Conservation (phyloP, 164 flowering plant species). For the Vitis labrusca region DNA sequence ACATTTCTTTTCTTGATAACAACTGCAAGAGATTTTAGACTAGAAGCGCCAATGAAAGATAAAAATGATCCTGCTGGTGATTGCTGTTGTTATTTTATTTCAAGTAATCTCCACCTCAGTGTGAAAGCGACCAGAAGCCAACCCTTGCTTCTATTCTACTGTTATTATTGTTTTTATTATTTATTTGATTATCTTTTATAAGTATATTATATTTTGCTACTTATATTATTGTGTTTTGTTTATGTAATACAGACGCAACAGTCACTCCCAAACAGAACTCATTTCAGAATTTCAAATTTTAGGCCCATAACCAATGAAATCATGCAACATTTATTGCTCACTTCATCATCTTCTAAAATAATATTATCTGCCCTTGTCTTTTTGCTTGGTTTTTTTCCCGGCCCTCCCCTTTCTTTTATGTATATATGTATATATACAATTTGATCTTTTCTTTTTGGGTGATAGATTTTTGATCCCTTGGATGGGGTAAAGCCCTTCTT, state of each 20-base stretch:
- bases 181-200: background rate
- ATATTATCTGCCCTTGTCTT: background rate
- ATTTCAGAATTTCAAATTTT: conserved; percentile 6
- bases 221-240: conserved; percentile 8
- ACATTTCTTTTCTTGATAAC: conserved; percentile 18
- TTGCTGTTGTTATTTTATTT: conserved; percentile 23
- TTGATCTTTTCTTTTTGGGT: background rate
- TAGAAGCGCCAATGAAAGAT: conserved; percentile 8
- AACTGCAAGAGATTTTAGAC: background rate
- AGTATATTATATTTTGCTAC: background rate
- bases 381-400: conserved; percentile 5
- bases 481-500: no score
- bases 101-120: conserved; percentile 26
- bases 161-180: conserved; percentile 1
- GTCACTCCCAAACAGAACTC: conserved; percentile 17
- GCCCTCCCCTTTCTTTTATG: background rate
- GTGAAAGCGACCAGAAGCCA: conserved; percentile 42
- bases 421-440: background rate
- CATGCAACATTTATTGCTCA: conserved; percentile 8
- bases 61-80: conserved; percentile 12
- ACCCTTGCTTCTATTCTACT: conserved; percentile 22
- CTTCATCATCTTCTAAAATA: background rate
- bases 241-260: conserved; percentile 15
- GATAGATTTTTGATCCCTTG: no score
- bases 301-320: conserved; percentile 13